These are phyloP conservation scores for Russula emetica DNA, from an alignment of 768 basidiomycete species.

Conservation along the genomic window DNA sequence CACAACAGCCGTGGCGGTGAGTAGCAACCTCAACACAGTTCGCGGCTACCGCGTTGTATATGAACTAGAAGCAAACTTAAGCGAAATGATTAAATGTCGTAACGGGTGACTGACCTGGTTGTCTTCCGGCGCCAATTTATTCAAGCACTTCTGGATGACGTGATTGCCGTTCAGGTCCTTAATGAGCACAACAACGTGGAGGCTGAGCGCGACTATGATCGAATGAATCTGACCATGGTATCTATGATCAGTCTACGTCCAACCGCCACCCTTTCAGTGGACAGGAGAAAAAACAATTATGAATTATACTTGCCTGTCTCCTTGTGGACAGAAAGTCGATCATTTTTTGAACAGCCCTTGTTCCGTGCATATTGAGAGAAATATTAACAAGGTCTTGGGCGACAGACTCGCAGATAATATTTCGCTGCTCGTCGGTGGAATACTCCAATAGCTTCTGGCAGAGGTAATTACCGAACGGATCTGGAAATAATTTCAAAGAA, in stretches of 20 bases:
- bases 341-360: slow-evolving; percentile 99
- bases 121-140: slow-evolving; percentile 96
- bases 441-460: slow-evolving; percentile 97
- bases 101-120: slow-evolving; percentile 65
- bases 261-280: slow-evolving; percentile 45
- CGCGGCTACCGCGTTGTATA: slow-evolving; percentile 97
- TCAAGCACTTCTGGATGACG: slow-evolving; percentile 98
- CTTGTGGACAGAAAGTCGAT: slow-evolving; percentile 97
- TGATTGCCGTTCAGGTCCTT: slow-evolving; percentile 98
- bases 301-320: slow-evolving; percentile 68
- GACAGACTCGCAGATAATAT: slow-evolving; percentile 94
- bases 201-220: slow-evolving; percentile 92
- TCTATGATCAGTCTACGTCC: slow-evolving; percentile 69
- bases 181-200: slow-evolving; percentile 98
- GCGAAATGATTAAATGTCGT: background rate
- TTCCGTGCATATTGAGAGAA: slow-evolving; percentile 99
- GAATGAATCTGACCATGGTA: slow-evolving; percentile 92
- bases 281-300: slow-evolving; percentile 37
- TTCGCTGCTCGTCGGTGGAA: slow-evolving; percentile 96
- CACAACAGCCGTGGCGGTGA: slow-evolving; percentile 97
- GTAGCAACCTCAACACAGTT: slow-evolving; percentile 99
- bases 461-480: slow-evolving; percentile 98
- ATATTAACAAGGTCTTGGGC: slow-evolving; percentile 97
- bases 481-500: slow-evolving; percentile 37
- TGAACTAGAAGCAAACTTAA: slow-evolving; percentile 56